Conservation (phyloP, 139 green algal genomes). For the Ulvella scutata region DNA sequence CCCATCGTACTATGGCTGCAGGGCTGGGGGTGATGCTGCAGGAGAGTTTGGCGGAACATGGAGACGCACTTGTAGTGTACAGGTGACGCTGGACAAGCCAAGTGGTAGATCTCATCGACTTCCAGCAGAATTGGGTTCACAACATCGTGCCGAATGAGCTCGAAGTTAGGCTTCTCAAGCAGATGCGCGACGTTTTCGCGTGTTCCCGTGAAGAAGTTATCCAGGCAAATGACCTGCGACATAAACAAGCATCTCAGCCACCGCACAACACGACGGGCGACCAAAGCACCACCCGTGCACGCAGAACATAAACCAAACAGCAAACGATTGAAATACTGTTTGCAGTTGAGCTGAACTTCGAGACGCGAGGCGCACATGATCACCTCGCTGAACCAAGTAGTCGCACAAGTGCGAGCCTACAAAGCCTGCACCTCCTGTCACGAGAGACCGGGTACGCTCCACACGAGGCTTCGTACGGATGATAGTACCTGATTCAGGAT, state of each 20-base stretch:
- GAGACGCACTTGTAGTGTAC: slow-evolving; percentile 93
- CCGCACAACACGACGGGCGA: too few species aligned
- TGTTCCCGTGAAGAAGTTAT: slow-evolving; percentile 98
- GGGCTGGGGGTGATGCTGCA: too few species aligned
- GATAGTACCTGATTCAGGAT: slow-evolving; percentile 14
- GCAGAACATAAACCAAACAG: too few species aligned
- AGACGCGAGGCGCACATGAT: slow-evolving; percentile 44
- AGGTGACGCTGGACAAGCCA: slow-evolving; percentile 95
- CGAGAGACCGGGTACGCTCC: slow-evolving; percentile 69
- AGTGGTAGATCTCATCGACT: slow-evolving; percentile 97
- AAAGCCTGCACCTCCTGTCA: slow-evolving; percentile 92
- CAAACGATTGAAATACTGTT: too few species aligned
- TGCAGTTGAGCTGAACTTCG: not conserved
- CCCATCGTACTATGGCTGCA: too few species aligned
- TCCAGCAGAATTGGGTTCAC: slow-evolving; percentile 89
- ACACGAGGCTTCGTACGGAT: slow-evolving; percentile 76
- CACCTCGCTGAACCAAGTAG: slow-evolving; percentile 69
- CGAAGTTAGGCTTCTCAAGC: slow-evolving; percentile 82
- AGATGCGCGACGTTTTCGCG: slow-evolving; percentile 91
- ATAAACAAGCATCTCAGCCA: not conserved
- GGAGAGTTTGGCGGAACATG: too few species aligned
- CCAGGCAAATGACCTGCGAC: slow-evolving; percentile 85
- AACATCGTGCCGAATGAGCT: slow-evolving; percentile 95
- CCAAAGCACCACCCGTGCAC: too few species aligned
- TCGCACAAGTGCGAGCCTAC: slow-evolving; percentile 91